Conservation (phyloP, 345 rosid species). For the Angophora floribunda region DNA sequence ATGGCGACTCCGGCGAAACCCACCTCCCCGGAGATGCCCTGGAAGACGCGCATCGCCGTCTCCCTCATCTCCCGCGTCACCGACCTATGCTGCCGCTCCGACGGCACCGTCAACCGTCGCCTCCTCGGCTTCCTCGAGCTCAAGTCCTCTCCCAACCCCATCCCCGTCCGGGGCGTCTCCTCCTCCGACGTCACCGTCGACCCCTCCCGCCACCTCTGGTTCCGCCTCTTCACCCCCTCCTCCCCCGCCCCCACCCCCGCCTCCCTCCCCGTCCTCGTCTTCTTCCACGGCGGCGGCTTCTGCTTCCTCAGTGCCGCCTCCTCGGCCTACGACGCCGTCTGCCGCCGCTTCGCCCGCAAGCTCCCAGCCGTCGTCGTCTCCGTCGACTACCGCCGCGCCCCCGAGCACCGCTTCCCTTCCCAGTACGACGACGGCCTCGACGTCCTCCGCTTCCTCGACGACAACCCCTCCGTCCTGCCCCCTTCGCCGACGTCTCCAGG, state of each 20-base stretch:
- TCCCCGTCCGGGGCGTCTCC: conserved; percentile 30
- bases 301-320: conserved; percentile 44
- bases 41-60: conserved; percentile 43
- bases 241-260: conserved; percentile 7
- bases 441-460: conserved; percentile 42
- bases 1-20: background rate
- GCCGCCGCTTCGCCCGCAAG: conserved; percentile 50
- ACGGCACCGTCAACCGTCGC: conserved; percentile 67
- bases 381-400: conserved; percentile 70
- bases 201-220: conserved; percentile 61
- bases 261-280: conserved; percentile 48
- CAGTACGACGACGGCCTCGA: conserved; percentile 80
- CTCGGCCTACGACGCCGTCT: conserved; percentile 39
- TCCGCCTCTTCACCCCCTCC: conserved; percentile 49
- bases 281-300: conserved; percentile 93
- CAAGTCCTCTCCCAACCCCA: conserved; percentile 31
- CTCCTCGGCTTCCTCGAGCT: conserved; percentile 40
- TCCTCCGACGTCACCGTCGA: conserved; percentile 55
- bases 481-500: conserved; percentile 40
- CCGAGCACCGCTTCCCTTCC: conserved; percentile 64
- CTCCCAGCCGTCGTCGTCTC: conserved; percentile 54
- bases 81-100: conserved; percentile 24
- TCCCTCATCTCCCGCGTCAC: conserved; percentile 22
- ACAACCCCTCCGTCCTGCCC: conserved; percentile 22
- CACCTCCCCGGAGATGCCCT: conserved; percentile 33